phyloP scores from a whole-genome alignment of 2,329 filamentous ascomycete species.

The Stromatinia cepivora region DNA sequence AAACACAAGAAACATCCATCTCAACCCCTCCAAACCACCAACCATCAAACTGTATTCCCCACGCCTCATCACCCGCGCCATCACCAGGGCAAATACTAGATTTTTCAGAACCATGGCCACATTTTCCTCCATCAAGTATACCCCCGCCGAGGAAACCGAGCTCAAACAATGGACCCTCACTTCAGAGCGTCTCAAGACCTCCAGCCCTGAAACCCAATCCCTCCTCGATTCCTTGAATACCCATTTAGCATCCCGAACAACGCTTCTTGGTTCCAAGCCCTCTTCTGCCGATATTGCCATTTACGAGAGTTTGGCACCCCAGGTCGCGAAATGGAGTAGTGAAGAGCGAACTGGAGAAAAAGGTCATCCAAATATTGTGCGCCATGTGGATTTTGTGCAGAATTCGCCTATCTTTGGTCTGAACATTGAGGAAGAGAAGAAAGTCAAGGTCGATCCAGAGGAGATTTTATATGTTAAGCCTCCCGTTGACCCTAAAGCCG shows the following conservation, averaged over 20 bases:
- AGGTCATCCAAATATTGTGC: constrained; percentile 87
- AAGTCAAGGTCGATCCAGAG: constrained; percentile 74
- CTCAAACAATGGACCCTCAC: constrained; percentile 87
- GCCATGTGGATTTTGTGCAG: constrained; percentile 92
- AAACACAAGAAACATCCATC: neutral
- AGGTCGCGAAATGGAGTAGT: constrained; percentile 75
- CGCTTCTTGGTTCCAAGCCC: constrained; percentile 84
- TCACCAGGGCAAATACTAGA: constrained; percentile 61
- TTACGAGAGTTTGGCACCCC: constrained; percentile 74
- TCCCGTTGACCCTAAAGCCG: constrained; percentile 84
- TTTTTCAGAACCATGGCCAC: constrained; percentile 59
- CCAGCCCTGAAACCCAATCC: constrained; percentile 55
- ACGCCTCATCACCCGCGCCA: constrained; percentile 36
- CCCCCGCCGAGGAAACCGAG: constrained; percentile 77
- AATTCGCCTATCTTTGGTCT: constrained; percentile 77
- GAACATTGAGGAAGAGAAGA: constrained; percentile 68
- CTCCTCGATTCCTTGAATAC: constrained; percentile 80
- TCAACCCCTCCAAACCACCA: constrained; percentile 19
- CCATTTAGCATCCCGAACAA: constrained; percentile 85
- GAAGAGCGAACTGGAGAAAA: constrained; percentile 89
- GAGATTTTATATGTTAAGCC: constrained; percentile 87
- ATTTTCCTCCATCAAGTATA: constrained; percentile 69
- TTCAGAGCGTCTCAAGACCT: constrained; percentile 65
- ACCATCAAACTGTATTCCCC: constrained; percentile 39
- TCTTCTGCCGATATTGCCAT: constrained; percentile 83